Conservation (phyloP, 1,284 basidiomycete species). For the Boletus sp. region DNA sequence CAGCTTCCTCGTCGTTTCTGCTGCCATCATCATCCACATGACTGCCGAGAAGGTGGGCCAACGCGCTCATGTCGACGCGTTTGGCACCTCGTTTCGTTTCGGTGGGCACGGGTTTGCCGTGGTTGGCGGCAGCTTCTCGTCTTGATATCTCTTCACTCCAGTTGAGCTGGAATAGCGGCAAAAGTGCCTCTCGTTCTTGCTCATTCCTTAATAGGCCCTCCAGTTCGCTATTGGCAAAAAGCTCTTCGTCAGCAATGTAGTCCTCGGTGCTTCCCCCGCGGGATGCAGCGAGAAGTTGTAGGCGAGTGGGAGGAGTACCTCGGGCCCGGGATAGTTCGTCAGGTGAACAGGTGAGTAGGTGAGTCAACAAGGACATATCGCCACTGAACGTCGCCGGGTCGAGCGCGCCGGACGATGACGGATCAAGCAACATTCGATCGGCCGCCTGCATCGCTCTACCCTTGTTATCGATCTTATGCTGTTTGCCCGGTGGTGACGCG, state of each 20-base stretch:
- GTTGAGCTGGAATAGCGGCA: slow-evolving; percentile 32
- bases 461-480: slow-evolving; percentile 36
- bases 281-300: slow-evolving; percentile 52
- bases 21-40: slow-evolving; percentile 6
- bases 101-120: neutral
- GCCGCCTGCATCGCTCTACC: slow-evolving; percentile 42
- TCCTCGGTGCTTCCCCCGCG: slow-evolving; percentile 44
- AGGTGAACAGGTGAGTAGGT: slow-evolving; percentile 50
- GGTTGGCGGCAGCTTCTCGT: neutral
- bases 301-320: slow-evolving; percentile 46
- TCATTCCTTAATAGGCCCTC: slow-evolving; percentile 38
- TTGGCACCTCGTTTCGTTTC: slow-evolving; percentile 30
- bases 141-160: slow-evolving; percentile 29
- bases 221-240: slow-evolving; percentile 42
- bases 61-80: slow-evolving; percentile 37
- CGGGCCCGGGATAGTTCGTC: slow-evolving; percentile 18
- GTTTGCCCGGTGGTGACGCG: slow-evolving; percentile 31
- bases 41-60: slow-evolving; percentile 32
- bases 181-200: slow-evolving; percentile 34
- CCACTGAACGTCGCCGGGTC: slow-evolving; percentile 8
- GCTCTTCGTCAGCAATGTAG: slow-evolving; percentile 41
- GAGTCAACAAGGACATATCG: slow-evolving; percentile 34
- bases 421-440: slow-evolving; percentile 54
- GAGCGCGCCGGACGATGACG: slow-evolving; percentile 31
- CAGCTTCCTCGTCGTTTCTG: slow-evolving; percentile 11